Base-by-base conservation (phyloP, 768 basidiomycete species). In the Boletus barrowsii region DNA sequence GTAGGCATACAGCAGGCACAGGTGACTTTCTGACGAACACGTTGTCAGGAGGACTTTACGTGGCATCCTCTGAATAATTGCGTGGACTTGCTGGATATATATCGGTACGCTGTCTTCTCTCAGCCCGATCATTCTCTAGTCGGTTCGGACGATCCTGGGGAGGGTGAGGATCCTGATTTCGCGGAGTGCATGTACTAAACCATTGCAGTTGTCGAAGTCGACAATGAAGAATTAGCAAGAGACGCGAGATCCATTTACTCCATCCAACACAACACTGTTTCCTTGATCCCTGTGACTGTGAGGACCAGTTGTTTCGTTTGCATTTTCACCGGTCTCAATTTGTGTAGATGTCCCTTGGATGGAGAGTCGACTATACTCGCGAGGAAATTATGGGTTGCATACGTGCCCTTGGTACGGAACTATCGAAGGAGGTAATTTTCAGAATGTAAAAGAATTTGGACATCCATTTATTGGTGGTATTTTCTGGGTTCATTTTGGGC, bases 1-100 rank as follows among this genome's bases (percentile, higher is more conserved):
- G 90, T 93, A 61, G 78, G 61, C 5, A 42, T 42, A 7, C 5
- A 49, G 29, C 32, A 53, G 29, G 29, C 42, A 43, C 18, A 15
- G 44, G 7, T 22, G 15, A 18, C 30, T 54, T 18, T 50, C 53
- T 61, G 33, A 62, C 42, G 22, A 47, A 14, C 35, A 5, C 50
- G 20, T 35, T 11, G 20, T 35, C 61, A 94, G 90, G 91, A 88
- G 68, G 85, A 83, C 2, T 87, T 88, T 61, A 76, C 78, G 7
- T 97, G 92, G 86, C 79, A 83, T 65, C 85, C 87, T 15, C 68
- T 96, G 5, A 71, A 81, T 39, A 63, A 63, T 18, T 92, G 90
- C 61, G 67, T 68, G 22, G 72, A 79, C 0, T 62, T 83, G n/a
- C 75, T 98, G 10, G 83, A 92, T 33, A 74, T 74, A 59, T 72